A percentile compares a stretch with the other conserved stretches of the same genome.
phyloP scores from a whole-genome alignment of 106 monocot species.

The Acorus calamus region DNA sequence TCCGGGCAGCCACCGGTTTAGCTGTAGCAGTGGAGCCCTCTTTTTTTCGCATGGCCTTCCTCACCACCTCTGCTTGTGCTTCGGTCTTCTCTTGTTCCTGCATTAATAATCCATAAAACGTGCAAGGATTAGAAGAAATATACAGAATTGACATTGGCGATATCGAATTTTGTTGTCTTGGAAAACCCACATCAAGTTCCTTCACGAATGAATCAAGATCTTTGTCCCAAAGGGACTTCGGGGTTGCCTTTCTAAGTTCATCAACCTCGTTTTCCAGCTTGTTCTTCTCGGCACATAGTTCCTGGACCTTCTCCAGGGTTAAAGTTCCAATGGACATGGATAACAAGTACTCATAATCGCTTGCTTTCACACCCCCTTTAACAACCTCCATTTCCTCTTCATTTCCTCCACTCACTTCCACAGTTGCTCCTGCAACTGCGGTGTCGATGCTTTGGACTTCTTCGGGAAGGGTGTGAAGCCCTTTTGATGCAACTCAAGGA shows the following conservation, averaged over 20 bases:
- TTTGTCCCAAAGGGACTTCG: constrained; percentile 51
- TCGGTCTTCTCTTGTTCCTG: constrained; percentile 41
- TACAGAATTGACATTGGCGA: too few relatives aligned
- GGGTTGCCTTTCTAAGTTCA: constrained; percentile 36
- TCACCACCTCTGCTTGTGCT: constrained; percentile 21
- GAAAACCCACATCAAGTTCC: constrained; percentile 40
- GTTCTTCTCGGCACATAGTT: constrained; percentile 43
- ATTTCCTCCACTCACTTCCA: constrained; percentile 33
- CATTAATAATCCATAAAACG: neutral
- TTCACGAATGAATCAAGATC: constrained; percentile 76
- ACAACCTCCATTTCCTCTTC: constrained; percentile 15
- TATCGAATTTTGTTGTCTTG: too few relatives aligned
- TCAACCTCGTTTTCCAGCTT: constrained; percentile 39
- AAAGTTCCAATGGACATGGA: constrained; percentile 74
- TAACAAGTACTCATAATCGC: constrained; percentile 71
- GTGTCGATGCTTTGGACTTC: constrained; percentile 41
- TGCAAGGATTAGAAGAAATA: too few relatives aligned
- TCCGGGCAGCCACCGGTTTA: constrained; percentile 13
- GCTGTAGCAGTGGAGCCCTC: neutral
- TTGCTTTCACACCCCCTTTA: constrained; percentile 20
- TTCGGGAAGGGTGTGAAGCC: constrained; percentile 82
- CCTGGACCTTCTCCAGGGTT: constrained; percentile 67
- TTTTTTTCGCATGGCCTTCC: constrained; percentile 16
- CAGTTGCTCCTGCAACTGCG: constrained; percentile 30
- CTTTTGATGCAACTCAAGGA: constrained; percentile 59